Base-by-base conservation (phyloP, 768 basidiomycete species). In the Clavulina sp. region DNA sequence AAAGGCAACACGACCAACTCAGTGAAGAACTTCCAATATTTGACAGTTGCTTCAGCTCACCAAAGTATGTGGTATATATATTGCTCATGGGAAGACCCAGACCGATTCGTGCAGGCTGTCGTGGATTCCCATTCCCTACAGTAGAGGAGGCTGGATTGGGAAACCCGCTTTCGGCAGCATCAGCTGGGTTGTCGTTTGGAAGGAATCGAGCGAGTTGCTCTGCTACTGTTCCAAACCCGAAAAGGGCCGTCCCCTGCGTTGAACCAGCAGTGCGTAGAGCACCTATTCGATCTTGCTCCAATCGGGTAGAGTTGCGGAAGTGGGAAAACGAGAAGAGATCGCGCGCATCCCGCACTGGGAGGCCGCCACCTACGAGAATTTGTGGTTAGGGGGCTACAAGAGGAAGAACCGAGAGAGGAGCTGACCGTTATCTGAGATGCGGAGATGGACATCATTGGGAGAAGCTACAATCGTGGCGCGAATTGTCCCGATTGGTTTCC, bases 301-400 rank as follows among this genome's bases (percentile, higher is more conserved):
- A 64, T 47, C 84, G 72, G 21, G 76, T 68, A 1, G 81, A 76
- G 60, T 87, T 86, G 6, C 86, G 76, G 26, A 81, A 62, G 63
- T 91, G 87, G 3, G 86, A 89, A 67, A 92, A 91, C 3, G 87
- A 91, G 64, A 87, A 88, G 4, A 91, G 69, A 61, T 89, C 87
- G 19, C 80, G 75, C 0, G 86, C 78, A 51, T 73, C 65, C 4
- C 72, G 60, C 19, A 68, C 70, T 41, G 66, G 61, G 5, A 91
- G 70, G 1, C 87, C 86, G 2, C 85, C 84, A 33, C 85, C 88
- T 82, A 61, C 3, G 48, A 57, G 41, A 41, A 46, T 43, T 19
- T 32, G 47, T 33, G 13, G 51, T 44, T 30, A 50, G 41, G 43
- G 23, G 26, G 19, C 32, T 43, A 50, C 41, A 16, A 16, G n/a